A percentile compares a stretch with the other conserved stretches of the same genome.
Evolutionary conservation across 306 rosid species (phyloP).

Genomic region (Pachyrhizus erosus): DNA sequence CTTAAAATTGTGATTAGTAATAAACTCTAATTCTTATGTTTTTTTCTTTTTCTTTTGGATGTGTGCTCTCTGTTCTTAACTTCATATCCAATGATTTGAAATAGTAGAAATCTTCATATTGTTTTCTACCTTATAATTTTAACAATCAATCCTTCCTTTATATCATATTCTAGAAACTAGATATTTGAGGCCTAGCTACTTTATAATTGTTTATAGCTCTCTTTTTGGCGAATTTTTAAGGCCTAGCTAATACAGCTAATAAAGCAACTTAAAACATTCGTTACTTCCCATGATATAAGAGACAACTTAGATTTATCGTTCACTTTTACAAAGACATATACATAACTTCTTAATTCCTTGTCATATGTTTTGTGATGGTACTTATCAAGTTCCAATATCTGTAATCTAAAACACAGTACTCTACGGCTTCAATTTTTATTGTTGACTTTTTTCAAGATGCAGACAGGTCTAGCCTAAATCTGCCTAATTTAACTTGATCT

Average conservation of each 20-base stretch:
- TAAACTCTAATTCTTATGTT: background rate
- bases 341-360: background rate
- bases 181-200: background rate
- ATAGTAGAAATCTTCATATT: slow-evolving; percentile 9
- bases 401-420: background rate
- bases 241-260: background rate
- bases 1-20: slow-evolving; percentile 28
- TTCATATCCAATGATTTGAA: slow-evolving; percentile 31
- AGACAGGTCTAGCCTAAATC: slow-evolving; percentile 2
- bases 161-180: background rate
- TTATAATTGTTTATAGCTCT: too few species aligned
- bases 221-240: background rate
- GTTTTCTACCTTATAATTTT: background rate
- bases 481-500: background rate
- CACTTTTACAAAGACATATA: background rate
- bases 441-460: background rate
- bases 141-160: background rate
- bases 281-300: background rate
- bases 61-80: slow-evolving; percentile 12
- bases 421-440: background rate
- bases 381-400: background rate
- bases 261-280: slow-evolving; percentile 9
- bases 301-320: background rate
- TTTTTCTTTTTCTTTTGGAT: slow-evolving; percentile 29
- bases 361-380: background rate